phyloP scores from a whole-genome alignment of 2,329 filamentous ascomycete genomes.

The Aspergillus sp. region DNA sequence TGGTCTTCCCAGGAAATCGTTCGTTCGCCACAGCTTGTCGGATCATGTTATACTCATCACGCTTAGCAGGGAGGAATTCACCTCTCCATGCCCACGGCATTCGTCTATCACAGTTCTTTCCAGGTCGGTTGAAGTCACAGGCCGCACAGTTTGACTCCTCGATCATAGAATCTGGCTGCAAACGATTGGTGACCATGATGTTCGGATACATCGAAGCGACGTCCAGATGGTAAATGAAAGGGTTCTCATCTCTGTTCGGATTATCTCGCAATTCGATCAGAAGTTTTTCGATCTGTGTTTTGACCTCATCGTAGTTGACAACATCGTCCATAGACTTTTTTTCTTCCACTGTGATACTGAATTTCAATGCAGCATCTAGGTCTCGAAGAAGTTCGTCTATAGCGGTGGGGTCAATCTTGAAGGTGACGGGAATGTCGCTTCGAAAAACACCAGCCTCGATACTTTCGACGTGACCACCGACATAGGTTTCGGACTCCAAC shows the following conservation, averaged over 20 bases:
- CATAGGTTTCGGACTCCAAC: slow-evolving; percentile 95
- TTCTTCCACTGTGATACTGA: slow-evolving; percentile 81
- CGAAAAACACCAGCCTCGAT: slow-evolving; percentile 97
- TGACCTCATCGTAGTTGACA: slow-evolving; percentile 79
- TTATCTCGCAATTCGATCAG: slow-evolving; percentile 73
- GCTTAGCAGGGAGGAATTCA: slow-evolving; percentile 91
- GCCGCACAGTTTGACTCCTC: slow-evolving; percentile 92
- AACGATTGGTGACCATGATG: slow-evolving; percentile 98
- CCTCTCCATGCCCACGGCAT: slow-evolving; percentile 98
- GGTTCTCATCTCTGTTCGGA: slow-evolving; percentile 79
- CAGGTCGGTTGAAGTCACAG: slow-evolving; percentile 96
- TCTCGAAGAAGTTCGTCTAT: slow-evolving; percentile 86
- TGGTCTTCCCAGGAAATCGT: slow-evolving; percentile 75
- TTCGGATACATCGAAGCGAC: slow-evolving; percentile 99
- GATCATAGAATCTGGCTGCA: slow-evolving; percentile 99
- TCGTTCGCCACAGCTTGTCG: slow-evolving; percentile 87
- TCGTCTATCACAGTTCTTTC: slow-evolving; percentile 92
- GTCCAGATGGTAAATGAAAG: slow-evolving; percentile 95
- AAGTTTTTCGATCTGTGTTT: slow-evolving; percentile 71
- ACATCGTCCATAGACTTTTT: slow-evolving; percentile 78
- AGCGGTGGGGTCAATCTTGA: slow-evolving; percentile 81
- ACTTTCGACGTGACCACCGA: slow-evolving; percentile 97
- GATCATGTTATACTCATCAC: slow-evolving; percentile 99
- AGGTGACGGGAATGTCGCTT: slow-evolving; percentile 91
- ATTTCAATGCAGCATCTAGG: slow-evolving; percentile 82